Conservation (phyloP, 2,329 filamentous ascomycete species). For the Penicillium sp. region DNA sequence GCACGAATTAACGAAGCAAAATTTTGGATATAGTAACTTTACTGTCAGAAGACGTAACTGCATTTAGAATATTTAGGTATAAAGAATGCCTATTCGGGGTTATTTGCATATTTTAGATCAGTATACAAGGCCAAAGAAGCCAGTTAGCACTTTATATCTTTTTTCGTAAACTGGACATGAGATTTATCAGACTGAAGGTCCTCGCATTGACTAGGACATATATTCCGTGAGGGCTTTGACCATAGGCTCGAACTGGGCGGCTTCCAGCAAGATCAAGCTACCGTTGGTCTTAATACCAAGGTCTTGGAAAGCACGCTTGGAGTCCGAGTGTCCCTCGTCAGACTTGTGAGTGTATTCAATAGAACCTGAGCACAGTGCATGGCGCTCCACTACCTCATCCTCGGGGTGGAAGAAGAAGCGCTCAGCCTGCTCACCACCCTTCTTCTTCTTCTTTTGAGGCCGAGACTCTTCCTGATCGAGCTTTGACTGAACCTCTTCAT, state of each 20-base stretch:
- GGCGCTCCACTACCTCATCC: slow-evolving; percentile 82
- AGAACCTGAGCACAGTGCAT: slow-evolving; percentile 69
- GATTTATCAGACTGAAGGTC: slow-evolving; percentile 14
- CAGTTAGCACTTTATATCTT: slow-evolving; percentile 8
- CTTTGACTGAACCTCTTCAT: slow-evolving; percentile 80
- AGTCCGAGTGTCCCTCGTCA: slow-evolving; percentile 80
- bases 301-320: slow-evolving; percentile 93
- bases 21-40: not conserved
- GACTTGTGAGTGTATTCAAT: slow-evolving; percentile 78
- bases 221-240: slow-evolving; percentile 77
- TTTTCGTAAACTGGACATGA: slow-evolving; percentile 24
- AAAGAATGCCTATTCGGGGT: no score
- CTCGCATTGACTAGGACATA: slow-evolving; percentile 44
- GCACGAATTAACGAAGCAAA: slow-evolving; percentile 18
- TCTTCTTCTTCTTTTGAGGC: slow-evolving; percentile 70
- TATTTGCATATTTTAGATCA: not conserved
- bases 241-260: slow-evolving; percentile 70
- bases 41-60: slow-evolving; percentile 3
- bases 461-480: slow-evolving; percentile 67
- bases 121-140: not conserved
- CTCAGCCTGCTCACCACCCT: slow-evolving; percentile 50
- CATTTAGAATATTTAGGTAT: slow-evolving; percentile 5
- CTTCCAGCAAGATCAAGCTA: slow-evolving; percentile 85
- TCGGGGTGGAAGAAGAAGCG: slow-evolving; percentile 94
- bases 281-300: slow-evolving; percentile 83